phyloP scores from a whole-genome alignment of 441 rosid species.

The Gossypium gossypioides region DNA sequence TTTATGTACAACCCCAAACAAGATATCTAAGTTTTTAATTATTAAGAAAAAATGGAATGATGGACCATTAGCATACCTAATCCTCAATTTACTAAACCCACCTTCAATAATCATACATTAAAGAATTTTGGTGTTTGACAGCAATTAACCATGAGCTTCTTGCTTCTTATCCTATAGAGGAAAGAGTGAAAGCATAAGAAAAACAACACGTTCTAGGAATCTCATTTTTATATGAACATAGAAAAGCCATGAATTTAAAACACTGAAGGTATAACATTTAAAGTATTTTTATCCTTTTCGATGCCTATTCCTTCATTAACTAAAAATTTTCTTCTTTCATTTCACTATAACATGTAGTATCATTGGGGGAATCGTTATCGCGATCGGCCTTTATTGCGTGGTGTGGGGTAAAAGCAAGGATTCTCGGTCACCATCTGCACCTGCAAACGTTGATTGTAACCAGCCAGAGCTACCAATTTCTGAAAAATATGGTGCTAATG shows the following conservation, averaged over 20 bases:
- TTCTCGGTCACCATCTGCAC: conserved; percentile 11
- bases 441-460: conserved; percentile 14
- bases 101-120: background rate
- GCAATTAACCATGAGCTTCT: background rate
- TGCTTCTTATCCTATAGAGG: background rate
- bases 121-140: background rate
- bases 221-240: background rate
- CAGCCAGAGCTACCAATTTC: conserved; percentile 29
- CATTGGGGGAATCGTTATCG: conserved; percentile 49
- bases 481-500: conserved; percentile 2
- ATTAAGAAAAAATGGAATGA: background rate
- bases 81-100: background rate
- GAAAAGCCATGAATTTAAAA: background rate
- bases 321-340: background rate
- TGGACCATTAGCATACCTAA: conserved; percentile 3
- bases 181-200: background rate
- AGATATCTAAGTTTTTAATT: no score
- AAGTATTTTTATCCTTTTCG: no score
- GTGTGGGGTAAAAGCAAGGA: conserved; percentile 70
- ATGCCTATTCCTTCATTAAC: background rate
- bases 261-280: background rate
- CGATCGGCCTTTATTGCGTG: conserved; percentile 43
- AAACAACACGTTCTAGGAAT: background rate
- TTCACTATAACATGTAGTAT: conserved; percentile 22
- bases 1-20: background rate